Evolutionary conservation across 2,329 filamentous ascomycete genomes (phyloP).

Genomic region (Anthostomella pinea): DNA sequence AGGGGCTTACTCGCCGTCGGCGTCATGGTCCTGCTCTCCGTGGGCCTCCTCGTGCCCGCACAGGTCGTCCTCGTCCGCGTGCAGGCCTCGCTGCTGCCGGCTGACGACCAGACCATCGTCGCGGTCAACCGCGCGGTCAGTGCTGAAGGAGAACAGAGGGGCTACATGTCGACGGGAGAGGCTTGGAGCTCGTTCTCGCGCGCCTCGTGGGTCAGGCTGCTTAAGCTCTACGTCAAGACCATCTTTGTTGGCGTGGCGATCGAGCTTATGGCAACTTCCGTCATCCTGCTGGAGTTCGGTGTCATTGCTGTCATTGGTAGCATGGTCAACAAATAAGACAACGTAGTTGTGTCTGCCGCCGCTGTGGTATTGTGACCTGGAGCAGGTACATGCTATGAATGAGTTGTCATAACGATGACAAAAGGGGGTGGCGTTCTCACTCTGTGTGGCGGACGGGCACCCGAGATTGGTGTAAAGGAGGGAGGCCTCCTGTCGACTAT

Average conservation of each 20-base stretch:
- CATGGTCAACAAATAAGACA: no score
- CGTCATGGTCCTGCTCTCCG: constrained; percentile 37
- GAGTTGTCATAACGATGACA: no score
- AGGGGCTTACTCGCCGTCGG: constrained; percentile 32
- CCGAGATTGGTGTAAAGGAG: no score
- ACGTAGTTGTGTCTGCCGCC: no score
- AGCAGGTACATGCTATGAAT: no score
- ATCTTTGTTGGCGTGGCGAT: constrained; percentile 50
- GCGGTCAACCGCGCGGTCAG: constrained; percentile 77
- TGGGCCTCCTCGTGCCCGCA: constrained; percentile 68
- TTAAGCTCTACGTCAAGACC: constrained; percentile 71
- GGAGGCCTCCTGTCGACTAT: no score
- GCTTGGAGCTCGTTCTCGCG: constrained; percentile 75
- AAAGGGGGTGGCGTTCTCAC: no score
- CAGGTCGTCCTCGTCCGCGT: constrained; percentile 73
- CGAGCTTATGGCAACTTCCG: constrained; percentile 41
- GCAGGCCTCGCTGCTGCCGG: constrained; percentile 77
- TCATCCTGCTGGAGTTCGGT: not conserved
- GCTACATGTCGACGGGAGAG: constrained; percentile 65
- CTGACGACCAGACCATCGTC: constrained; percentile 77
- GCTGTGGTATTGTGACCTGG: no score
- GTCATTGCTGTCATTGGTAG: no score
- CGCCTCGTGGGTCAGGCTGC: constrained; percentile 64
- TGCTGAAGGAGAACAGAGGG: constrained; percentile 61
- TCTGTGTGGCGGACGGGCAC: no score